Evolutionary conservation across 2,329 filamentous ascomycete genomes (phyloP), one percentile per base, ranked within the genome.

Genomic region (Ascochyta fabae): DNA sequence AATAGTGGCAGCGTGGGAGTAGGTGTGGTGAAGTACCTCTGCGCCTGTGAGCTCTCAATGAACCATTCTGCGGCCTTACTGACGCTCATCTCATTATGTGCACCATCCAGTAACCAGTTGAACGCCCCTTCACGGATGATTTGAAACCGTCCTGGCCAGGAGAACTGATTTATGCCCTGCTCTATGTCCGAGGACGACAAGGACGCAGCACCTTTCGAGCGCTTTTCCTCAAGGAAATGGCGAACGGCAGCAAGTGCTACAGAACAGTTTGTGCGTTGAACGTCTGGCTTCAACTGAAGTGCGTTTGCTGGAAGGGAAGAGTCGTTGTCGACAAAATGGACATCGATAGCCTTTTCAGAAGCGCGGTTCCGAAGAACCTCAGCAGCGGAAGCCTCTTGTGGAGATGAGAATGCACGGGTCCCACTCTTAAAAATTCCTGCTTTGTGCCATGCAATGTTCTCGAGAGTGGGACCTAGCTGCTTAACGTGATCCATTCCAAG

Each of bases 361-460:
- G 61, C 63, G 16, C 61, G 53, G 13, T 29, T 44, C 19, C 36
- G 48, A 36, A 66, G 45, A 15, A 66, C 44, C 24, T 38, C 23
- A 23, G 34, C 47, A 44, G 44, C 59, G 12, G 34, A 27, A 7
- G 23, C 26, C 8, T 60, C 51, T 49, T 65, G 62, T 31, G 29
- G 31, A 34, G 36, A 23, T 23, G 55, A 56, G 31, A 57, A 88
- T 2, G 85, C 85, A 16, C 82, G 79, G 9, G 79, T 79, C 1
- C 83, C 84, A 0, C 69, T 52, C 74, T 90, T 90, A 78, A 90
- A 86, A 53, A 91, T 88, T 1, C 88, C 88, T 1, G 86, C 85
- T 74, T 91, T 91, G 74, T 91, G 87, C 88, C 88, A 90, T 0
- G 88, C 86, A 59, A 91, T 89, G 71, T 86, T 80, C 29, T 84